phyloP scores from a whole-genome alignment of 768 basidiomycete genomes.

The Sporobolomyces pararoseus region DNA sequence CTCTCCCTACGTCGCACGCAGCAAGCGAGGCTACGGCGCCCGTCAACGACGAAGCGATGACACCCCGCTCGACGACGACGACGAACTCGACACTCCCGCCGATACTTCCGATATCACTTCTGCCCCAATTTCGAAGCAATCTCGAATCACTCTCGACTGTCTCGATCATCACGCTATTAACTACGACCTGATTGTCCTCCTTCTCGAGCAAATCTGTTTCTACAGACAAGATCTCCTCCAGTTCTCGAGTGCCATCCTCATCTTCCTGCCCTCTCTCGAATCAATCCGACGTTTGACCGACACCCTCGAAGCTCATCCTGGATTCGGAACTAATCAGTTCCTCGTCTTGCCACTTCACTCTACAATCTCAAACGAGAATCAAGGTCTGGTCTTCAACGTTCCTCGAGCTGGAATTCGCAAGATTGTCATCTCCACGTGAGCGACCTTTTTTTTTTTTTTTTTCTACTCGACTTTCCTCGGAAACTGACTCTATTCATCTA shows the following conservation, averaged over 20 bases:
- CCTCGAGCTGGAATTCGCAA: slow-evolving; percentile 77
- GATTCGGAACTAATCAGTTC: slow-evolving; percentile 67
- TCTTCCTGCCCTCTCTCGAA: slow-evolving; percentile 92
- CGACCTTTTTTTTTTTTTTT: neutral
- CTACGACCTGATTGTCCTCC: slow-evolving; percentile 77
- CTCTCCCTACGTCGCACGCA: slow-evolving; percentile 62
- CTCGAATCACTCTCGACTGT: slow-evolving; percentile 72
- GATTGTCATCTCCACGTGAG: slow-evolving; percentile 78
- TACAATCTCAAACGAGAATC: slow-evolving; percentile 83
- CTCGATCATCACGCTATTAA: slow-evolving; percentile 84
- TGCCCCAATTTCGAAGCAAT: slow-evolving; percentile 56
- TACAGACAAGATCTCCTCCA: slow-evolving; percentile 47
- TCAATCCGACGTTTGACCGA: slow-evolving; percentile 89
- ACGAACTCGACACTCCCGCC: slow-evolving; percentile 32
- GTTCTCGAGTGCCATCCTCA: slow-evolving; percentile 74
- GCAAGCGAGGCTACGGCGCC: slow-evolving; percentile 36
- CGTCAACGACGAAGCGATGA: slow-evolving; percentile 53
- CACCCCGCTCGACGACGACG: slow-evolving; percentile 60
- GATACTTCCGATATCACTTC: slow-evolving; percentile 28
- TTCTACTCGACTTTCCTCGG: no score
- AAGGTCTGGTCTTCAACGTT: slow-evolving; percentile 81
- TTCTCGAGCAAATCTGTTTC: slow-evolving; percentile 80
- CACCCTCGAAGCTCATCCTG: slow-evolving; percentile 66
- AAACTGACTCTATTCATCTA: no score
- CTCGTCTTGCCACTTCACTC: slow-evolving; percentile 84